Base-by-base conservation (phyloP, 371 early-diverging fungal genomes). In the Mucor piriformis region DNA sequence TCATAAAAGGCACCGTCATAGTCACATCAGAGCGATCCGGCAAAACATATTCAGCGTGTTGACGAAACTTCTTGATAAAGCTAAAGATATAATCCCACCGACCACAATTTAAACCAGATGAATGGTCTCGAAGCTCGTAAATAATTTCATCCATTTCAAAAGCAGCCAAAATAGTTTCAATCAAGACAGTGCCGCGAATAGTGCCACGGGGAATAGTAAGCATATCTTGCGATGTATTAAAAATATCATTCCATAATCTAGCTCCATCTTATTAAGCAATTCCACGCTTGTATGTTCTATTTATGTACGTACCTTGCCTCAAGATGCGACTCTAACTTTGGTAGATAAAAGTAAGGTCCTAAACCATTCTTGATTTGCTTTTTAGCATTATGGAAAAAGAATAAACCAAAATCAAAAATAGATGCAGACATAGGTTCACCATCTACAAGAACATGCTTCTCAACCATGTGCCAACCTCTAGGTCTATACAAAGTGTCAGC, bases 81-180 rank as follows among this genome's bases (percentile, higher is more conserved):
- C 92, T 92, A 77, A 97, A 97, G 77, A 97, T 97, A 83, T 97
- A 96, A 79, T 97, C 97, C 97, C 97, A 97, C 47, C 97, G 89
- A 54, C 97, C 97, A 77, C 96, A 97, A 92, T 96, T 97, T 53
- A 97, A 85, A 6, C 97, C 97, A 32, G 95, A 83, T 18, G 96
- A 95, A 83, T 97, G 97, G 27, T 96, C 91, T 65, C 95, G 90
- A 61, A 97, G 80, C 82, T 97, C 97, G 69, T 93, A 97, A 72
- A 97, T 95, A 69, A 97, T 95, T 76, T 97, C 97, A 54, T 97
- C 97, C 97, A 97, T 97, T 79, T 97, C 95, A 74, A 91, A 97
- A 33, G 95, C 91, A 15, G 95, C 97, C 57, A 93, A 76, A 70
- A 97, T 95, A 56, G 97, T 97, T 80, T 97, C 97, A 66, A 97